Conservation (phyloP, 2,329 filamentous ascomycete species). For the Aspergillus transmontanensis region DNA sequence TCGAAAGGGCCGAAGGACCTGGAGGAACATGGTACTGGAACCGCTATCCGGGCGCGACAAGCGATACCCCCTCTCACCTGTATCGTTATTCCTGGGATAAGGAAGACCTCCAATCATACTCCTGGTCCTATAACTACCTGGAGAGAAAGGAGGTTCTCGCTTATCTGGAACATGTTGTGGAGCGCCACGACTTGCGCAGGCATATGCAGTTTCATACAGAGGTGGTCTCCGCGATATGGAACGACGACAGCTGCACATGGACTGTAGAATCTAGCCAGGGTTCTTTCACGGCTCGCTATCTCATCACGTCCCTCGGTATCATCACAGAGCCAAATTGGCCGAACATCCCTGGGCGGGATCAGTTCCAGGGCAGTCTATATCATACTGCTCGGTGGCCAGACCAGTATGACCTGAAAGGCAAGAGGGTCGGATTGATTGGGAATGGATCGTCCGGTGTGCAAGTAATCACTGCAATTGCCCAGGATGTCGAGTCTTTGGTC, state of each 20-base stretch:
- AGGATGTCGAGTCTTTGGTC: too few relatives aligned
- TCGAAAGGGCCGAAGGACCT: not conserved
- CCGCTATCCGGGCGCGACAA: not conserved
- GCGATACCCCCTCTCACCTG: not conserved
- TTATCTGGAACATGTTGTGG: not conserved
- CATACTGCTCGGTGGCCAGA: too few relatives aligned
- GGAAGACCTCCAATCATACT: not conserved
- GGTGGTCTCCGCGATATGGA: not conserved
- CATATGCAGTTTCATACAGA: not conserved
- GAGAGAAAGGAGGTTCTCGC: not conserved
- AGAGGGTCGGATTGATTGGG: too few relatives aligned
- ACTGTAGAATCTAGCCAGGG: not conserved
- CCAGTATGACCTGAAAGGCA: too few relatives aligned
- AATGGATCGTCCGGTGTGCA: too few relatives aligned
- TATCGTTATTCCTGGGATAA: not conserved
- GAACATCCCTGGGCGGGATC: too few relatives aligned
- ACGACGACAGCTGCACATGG: not conserved
- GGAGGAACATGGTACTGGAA: not conserved
- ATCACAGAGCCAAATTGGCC: too few relatives aligned
- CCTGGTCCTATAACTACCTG: not conserved
- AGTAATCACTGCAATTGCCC: too few relatives aligned
- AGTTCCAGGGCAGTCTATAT: too few relatives aligned
- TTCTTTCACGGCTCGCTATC: not conserved
- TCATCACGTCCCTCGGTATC: too few relatives aligned
- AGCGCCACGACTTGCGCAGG: not conserved